Evolutionary conservation across 139 green algal species (phyloP).

Genomic region (Raphidocelis subcapitata): DNA sequence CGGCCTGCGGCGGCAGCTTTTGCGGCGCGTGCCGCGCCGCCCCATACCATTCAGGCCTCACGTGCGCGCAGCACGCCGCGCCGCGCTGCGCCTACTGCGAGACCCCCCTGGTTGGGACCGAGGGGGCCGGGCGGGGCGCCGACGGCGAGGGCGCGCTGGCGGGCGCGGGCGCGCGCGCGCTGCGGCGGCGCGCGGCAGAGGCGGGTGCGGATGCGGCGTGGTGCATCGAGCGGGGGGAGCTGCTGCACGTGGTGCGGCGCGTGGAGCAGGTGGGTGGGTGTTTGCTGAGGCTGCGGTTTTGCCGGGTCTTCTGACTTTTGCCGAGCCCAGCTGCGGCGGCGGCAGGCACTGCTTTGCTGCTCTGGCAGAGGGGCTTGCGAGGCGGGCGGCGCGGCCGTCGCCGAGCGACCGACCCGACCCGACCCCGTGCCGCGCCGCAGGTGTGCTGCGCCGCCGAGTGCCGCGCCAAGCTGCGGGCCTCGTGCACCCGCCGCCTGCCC

Average conservation of each 20-base stretch:
- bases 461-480: background rate
- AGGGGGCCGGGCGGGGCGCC: no score
- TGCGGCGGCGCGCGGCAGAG: background rate
- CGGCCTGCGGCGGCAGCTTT: slow-evolving; percentile 13
- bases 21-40: background rate
- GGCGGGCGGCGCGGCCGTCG: no score
- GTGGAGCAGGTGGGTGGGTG: slow-evolving; percentile 14
- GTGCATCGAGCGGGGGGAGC: slow-evolving; percentile 23
- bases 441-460: background rate
- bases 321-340: no score
- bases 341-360: no score
- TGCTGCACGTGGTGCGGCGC: slow-evolving; percentile 1
- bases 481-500: slow-evolving; percentile 15
- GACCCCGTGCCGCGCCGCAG: background rate
- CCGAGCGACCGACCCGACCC: no score
- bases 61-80: slow-evolving; percentile 1
- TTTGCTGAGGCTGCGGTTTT: no score
- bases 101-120: no score
- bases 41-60: slow-evolving; percentile 6
- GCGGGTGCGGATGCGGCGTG: slow-evolving; percentile 13
- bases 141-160: no score
- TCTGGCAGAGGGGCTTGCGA: no score
- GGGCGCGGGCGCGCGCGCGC: background rate
- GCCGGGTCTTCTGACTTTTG: no score
- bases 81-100: slow-evolving; percentile 18